Base-by-base conservation (phyloP, 495 filamentous ascomycete species). In the Penicillium daleae region DNA sequence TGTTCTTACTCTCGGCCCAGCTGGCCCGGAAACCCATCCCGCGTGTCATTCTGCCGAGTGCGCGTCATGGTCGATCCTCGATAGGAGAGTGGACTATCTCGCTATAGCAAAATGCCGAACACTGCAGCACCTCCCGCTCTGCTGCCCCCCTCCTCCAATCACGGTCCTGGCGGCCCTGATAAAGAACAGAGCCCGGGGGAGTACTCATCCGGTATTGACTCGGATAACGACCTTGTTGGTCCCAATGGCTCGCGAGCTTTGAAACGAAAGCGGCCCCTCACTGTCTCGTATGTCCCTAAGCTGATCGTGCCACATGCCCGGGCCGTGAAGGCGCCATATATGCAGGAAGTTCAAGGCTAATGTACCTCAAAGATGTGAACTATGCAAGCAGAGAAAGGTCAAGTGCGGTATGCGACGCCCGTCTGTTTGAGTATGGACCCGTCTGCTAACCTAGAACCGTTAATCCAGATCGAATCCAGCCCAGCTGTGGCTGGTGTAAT, bases 401-500 rank as follows among this genome's bases (percentile, higher is more conserved):
- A 92, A 92, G 81, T 92, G 89, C 73, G 90, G 78, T 81, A 77
- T 51, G 74, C 64, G 6, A 33, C n/a, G 15, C 12, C 17, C 7
- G 15, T 6, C 3, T 3, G 17, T 19, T 29, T 55, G 35, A 15
- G 4, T 8, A 35, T 10, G 40, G 26, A 7, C 40, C 26, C 10
- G 0, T 1, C 24, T 29, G 37, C 51, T 60, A 59, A 68, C 26
- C 65, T 65, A 62, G 69, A 65, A 19, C 5, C 9, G 35, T 10
- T 65, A 24, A 50, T 6, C 5, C 24, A 81, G 78, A 95, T 78
- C 87, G 91, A 24, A 85, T 87, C 10, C 91, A 93, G 60, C 92
- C 92, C 9, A 87, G 86, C 60, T 97, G 92, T 74, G 92, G 92
- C 48, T 96, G 92, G 92, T 97, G 92, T 70, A 82, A 81, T 66